Evolutionary conservation across 2,329 filamentous ascomycete genomes (phyloP), one percentile per base, ranked within the genome.

Genomic region (Fonsecaea erecta): DNA sequence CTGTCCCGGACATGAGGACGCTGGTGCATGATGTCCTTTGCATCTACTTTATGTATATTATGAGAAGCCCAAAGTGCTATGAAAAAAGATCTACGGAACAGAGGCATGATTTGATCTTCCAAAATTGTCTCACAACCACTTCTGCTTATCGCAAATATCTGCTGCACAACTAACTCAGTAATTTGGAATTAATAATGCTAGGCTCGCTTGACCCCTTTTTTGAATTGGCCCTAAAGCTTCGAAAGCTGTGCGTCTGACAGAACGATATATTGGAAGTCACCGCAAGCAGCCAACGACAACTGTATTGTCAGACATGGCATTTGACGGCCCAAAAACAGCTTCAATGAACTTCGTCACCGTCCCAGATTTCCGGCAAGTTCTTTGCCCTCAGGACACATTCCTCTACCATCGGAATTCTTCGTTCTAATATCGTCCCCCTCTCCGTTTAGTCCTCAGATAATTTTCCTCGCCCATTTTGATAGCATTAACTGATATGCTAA

Each of bases 61-160:
- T 11, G 28, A 32, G 28, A 34, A 37, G 24, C 12, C 43, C 18
- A 24, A 26, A 26, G 46, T 9, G 9, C 21, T 40, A 52, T 16
- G 30, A 40, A n/a, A 21, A 34, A 24, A 59, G 57, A 34, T 28
- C 35, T n/a, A 52, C 21, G 52, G 57, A 37, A 37, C 28, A 59
- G 57, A 37, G 9, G 37, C 28, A 58, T 14, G n/a, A 51, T 34
- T 58, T 30, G 48, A 58, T 58, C 18, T n/a, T 48, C 24, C 26
- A 40, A 21, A 26, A 11, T 4, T 24, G 43, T 24, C 21, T 24
- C 43, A 26, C 8, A 8, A 8, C 21, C 18, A 26, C 26, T 24
- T 11, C 18, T 11, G 21, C 21, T 48, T n/a, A n/a, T n/a, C 8
- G 43, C 16, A 48, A 48, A 48, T 14, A 48, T 26, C 18, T 11